Conservation (phyloP, 2,329 filamentous ascomycete species). For the Fonsecaea monophora region DNA sequence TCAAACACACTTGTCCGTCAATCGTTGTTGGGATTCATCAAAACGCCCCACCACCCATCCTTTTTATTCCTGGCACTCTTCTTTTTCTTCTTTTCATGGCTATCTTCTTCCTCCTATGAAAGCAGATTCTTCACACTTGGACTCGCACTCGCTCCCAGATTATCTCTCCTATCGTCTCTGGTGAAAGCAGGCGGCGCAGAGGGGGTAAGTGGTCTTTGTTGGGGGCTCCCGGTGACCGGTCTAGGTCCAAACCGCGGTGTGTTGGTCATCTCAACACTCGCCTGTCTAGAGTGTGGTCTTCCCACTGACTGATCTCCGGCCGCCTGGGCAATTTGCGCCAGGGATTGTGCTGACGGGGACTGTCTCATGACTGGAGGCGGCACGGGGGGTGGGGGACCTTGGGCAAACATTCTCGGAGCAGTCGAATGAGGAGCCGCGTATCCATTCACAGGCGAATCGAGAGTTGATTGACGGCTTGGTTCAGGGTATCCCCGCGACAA, state of each 20-base stretch:
- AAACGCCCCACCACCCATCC: not conserved
- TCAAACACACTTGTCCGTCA: not conserved
- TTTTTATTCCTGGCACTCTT: not conserved
- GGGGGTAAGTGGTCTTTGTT: slow-evolving; percentile 33
- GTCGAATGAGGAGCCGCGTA: slow-evolving; percentile 28
- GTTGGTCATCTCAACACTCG: slow-evolving; percentile 31
- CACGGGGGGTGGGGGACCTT: slow-evolving; percentile 25
- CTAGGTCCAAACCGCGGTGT: slow-evolving; percentile 30
- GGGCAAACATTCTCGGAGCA: slow-evolving; percentile 22
- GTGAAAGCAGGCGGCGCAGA: slow-evolving; percentile 35
- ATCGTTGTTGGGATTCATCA: not conserved
- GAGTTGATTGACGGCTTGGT: slow-evolving; percentile 22
- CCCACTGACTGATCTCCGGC: slow-evolving; percentile 25
- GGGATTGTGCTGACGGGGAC: slow-evolving; percentile 31
- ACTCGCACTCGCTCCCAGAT: slow-evolving; percentile 75
- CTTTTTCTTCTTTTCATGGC: not conserved
- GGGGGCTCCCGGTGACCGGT: slow-evolving; percentile 29
- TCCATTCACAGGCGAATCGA: slow-evolving; percentile 34
- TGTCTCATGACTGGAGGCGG: slow-evolving; percentile 24
- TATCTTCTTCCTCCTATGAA: slow-evolving; percentile 55
- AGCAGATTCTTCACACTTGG: slow-evolving; percentile 77
- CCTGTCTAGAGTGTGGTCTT: slow-evolving; percentile 30
- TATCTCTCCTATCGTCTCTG: slow-evolving; percentile 37
- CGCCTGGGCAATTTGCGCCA: slow-evolving; percentile 35
- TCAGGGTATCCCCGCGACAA: slow-evolving; percentile 33